phyloP scores from a whole-genome alignment of 148 eudicot species.

The Nyssa sinensis region DNA sequence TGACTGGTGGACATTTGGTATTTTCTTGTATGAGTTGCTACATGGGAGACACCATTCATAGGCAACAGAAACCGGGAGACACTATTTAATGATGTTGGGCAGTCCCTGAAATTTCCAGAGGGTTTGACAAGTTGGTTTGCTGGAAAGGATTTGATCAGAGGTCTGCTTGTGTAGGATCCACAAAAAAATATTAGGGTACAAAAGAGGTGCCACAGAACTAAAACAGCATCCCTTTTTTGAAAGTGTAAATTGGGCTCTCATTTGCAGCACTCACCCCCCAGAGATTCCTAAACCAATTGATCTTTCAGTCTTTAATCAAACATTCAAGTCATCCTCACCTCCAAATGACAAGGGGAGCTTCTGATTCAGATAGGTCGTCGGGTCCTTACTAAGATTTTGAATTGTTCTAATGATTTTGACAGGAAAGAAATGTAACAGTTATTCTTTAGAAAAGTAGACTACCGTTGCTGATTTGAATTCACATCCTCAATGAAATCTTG shows the following conservation, averaged over 20 bases:
- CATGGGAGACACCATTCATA: conserved; percentile 81
- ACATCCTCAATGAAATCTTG: conserved; percentile 3
- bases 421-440: background rate
- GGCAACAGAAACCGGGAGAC: conserved; percentile 78
- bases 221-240: conserved; percentile 81
- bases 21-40: conserved; percentile 70
- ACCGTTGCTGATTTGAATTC: conserved; percentile 12
- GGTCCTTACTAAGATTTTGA: conserved; percentile 78
- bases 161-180: conserved; percentile 72
- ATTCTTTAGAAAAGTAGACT: conserved; percentile 8
- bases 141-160: conserved; percentile 70
- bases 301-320: conserved; percentile 39
- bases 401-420: conserved; percentile 44
- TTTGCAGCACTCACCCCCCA: conserved; percentile 64
- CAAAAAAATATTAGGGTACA: conserved; percentile 68
- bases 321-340: conserved; percentile 39
- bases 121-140: conserved; percentile 61
- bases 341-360: conserved; percentile 41
- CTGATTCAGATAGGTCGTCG: conserved; percentile 66
- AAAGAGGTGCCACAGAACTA: conserved; percentile 81
- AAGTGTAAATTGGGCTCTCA: conserved; percentile 72
- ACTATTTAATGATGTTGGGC: conserved; percentile 69
- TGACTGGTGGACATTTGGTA: conserved; percentile 93
- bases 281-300: conserved; percentile 71
- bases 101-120: conserved; percentile 69